phyloP scores from a whole-genome alignment of 345 rosid genomes.

The Eucalyptus polyanthemos region DNA sequence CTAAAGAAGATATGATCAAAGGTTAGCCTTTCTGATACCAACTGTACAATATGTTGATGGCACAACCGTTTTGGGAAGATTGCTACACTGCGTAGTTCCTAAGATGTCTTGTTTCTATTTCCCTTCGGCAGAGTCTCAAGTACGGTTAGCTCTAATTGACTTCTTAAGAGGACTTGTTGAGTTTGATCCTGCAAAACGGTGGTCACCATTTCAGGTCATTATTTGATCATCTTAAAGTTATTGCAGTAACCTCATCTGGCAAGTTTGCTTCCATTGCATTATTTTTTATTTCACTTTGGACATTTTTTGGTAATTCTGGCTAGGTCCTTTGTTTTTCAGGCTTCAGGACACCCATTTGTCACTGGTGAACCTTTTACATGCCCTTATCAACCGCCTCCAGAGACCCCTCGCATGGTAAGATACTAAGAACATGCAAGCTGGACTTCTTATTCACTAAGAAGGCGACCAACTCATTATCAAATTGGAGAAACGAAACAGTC shows the following conservation, averaged over 20 bases:
- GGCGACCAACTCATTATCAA: neutral
- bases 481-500: neutral
- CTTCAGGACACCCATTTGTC: conserved; percentile 95
- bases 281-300: neutral
- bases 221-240: neutral
- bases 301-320: neutral
- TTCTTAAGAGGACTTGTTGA: conserved; percentile 96
- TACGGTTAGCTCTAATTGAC: conserved; percentile 88
- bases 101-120: neutral
- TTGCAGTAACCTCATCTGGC: neutral
- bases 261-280: neutral
- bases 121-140: conserved; percentile 54
- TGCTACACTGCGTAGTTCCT: neutral
- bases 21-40: conserved; percentile 35
- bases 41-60: neutral
- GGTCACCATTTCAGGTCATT: conserved; percentile 97
- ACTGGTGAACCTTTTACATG: conserved; percentile 95
- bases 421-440: neutral
- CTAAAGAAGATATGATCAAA: conserved; percentile 64
- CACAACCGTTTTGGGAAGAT: neutral
- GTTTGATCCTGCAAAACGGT: conserved; percentile 97
- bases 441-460: neutral
- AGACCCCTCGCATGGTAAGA: conserved; percentile 83
- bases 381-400: conserved; percentile 81
- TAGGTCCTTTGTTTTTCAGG: conserved; percentile 32